Evolutionary conservation across 805 yeast species (phyloP).

Genomic region (Saturnispora sanitii): DNA sequence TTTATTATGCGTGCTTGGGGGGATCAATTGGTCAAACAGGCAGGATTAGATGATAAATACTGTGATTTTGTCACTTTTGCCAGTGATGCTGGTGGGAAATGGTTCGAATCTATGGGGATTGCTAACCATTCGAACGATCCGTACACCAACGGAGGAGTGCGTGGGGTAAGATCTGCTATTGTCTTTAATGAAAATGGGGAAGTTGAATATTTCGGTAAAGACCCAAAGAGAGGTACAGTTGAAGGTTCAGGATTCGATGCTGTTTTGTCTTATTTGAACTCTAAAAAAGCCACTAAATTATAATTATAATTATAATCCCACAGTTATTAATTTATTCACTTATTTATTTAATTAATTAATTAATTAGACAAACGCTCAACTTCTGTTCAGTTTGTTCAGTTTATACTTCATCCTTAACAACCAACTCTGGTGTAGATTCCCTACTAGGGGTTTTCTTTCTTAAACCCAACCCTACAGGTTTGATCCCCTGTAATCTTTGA

Average conservation of each 20-base stretch:
- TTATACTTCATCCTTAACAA: not conserved
- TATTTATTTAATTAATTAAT: too few species aligned
- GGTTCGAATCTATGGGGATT: conserved; percentile 8
- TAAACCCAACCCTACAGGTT: too few species aligned
- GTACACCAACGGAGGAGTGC: conserved; percentile 11
- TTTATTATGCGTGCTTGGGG: conserved; percentile 38
- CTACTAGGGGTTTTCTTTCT: too few species aligned
- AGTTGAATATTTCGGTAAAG: conserved; percentile 32
- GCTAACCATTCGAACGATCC: conserved; percentile 11
- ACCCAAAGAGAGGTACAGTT: conserved; percentile 28
- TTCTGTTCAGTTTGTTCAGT: too few species aligned
- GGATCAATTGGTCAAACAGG: conserved; percentile 33
- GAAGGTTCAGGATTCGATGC: conserved; percentile 11
- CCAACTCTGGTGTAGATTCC: not conserved
- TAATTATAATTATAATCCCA: not conserved
- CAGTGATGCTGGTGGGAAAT: conserved; percentile 41
- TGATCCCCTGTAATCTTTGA: conserved; percentile 17
- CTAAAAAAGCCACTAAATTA: not conserved
- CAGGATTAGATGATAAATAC: not conserved
- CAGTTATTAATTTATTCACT: not conserved
- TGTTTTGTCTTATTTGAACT: conserved; percentile 7
- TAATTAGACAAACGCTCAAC: too few species aligned
- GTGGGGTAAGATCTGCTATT: conserved; percentile 50
- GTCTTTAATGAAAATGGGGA: conserved; percentile 40
- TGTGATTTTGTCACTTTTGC: conserved; percentile 32